phyloP scores from a whole-genome alignment of 768 basidiomycete genomes.

The Amanita muscaria region DNA sequence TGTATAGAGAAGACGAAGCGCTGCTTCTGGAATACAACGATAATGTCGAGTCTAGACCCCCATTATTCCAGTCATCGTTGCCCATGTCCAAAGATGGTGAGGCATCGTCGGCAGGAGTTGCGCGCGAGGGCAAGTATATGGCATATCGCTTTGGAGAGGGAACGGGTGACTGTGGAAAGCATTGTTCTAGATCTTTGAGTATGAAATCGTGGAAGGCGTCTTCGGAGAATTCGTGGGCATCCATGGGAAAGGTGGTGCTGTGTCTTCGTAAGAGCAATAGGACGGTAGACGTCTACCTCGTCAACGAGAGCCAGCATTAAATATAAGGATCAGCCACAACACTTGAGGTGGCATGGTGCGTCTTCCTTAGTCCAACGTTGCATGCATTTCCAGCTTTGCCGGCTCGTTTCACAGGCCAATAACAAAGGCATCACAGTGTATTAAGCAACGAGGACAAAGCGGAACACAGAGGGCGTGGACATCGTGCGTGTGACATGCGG shows the following conservation, averaged over 20 bases:
- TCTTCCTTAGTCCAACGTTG: background rate
- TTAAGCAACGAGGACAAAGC: slow-evolving; percentile 3
- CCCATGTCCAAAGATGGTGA: slow-evolving; percentile 18
- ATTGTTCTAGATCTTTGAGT: slow-evolving; percentile 1
- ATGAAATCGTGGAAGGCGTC: background rate
- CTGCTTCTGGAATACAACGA: slow-evolving; percentile 18
- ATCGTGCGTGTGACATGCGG: background rate
- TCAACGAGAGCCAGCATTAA: background rate
- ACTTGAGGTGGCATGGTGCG: background rate
- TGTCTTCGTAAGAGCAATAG: background rate
- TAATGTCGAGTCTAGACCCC: slow-evolving; percentile 16
- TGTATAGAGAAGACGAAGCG: slow-evolving; percentile 10
- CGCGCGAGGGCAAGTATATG: slow-evolving; percentile 24
- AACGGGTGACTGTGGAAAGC: background rate
- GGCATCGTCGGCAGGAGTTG: slow-evolving; percentile 15
- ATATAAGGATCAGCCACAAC: background rate
- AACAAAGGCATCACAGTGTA: background rate
- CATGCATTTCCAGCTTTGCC: too few species aligned
- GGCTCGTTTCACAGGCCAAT: too few species aligned
- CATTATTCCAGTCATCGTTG: slow-evolving; percentile 30
- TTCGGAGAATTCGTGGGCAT: background rate
- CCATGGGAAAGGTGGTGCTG: slow-evolving; percentile 3
- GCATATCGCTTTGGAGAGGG: slow-evolving; percentile 24
- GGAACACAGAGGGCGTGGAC: background rate
- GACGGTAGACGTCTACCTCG: background rate